Base-by-base conservation (phyloP, 2,329 filamentous ascomycete genomes). In the Phialophora expanda region DNA sequence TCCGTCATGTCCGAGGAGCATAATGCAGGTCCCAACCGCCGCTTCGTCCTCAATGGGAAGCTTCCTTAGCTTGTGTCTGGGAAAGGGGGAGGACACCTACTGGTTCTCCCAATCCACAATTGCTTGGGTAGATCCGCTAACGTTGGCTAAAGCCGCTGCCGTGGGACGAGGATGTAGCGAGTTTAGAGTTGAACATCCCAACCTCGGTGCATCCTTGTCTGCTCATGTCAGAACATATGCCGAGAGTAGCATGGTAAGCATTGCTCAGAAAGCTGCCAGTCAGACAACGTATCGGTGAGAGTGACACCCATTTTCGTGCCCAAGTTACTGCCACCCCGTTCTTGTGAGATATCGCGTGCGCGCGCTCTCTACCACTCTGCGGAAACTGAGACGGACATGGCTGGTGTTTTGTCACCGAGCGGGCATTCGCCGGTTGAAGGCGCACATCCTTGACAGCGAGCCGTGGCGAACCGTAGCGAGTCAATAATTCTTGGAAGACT, bases 1-100 rank as follows among this genome's bases (percentile, higher is more conserved):
- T 34, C 28, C 53, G 53, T 20, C 24, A 55, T 28, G 5, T 32
- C 53, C 28, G 12, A 7, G 28, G 53, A 24, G 2, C 7, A 34
- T 34, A 17, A 34, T 55, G 53, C 53, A 55, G 53, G 53, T 53
- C 48, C 20, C 26, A 53, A 53, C 48, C 26, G 9, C 11, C 26
- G 5, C 12, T 53, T 26, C 22, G 26, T 8, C 0, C 26, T 53
- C 14, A 12, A 17, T 12, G 22, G 14, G 14, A 24, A 17, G 26
- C 22, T 53, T 51, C 20, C 11, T 51, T 51, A 51, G 48, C 48
- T 53, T 26, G 22, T 4, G 6, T 8, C 48, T 28, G 6, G 22
- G 48, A 14, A 12, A n/a, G 20, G 20, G 22, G 20, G 14, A 26
- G 48, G 48, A 9, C 6, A 17, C 48, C 12, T 12, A 53, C 26